Conservation (phyloP, 768 basidiomycete genomes). For the Russula dissimulans region DNA sequence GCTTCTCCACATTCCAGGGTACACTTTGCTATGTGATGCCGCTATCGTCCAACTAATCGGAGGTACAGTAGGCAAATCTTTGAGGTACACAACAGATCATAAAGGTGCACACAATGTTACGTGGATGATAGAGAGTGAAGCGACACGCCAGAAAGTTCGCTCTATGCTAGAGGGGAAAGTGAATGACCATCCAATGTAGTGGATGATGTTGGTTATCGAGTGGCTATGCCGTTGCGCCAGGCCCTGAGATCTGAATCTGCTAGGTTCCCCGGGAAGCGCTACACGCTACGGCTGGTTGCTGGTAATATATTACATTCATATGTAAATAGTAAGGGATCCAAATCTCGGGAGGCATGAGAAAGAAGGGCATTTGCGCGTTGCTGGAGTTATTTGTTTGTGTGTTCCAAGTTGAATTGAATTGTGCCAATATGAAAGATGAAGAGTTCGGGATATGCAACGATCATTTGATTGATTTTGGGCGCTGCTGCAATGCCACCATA, state of each 20-base stretch:
- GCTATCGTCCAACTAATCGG: not conserved
- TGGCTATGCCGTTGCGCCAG: not conserved
- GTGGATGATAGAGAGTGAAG: no score
- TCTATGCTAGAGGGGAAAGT: no score
- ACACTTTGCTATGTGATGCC: not conserved
- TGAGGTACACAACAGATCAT: constrained; percentile 2
- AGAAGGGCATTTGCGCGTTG: not conserved
- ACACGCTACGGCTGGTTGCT: not conserved
- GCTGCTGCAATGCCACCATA: not conserved
- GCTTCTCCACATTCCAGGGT: no score
- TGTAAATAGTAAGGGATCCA: not conserved
- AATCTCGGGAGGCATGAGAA: not conserved
- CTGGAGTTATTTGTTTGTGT: constrained; percentile 1
- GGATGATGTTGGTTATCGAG: not conserved
- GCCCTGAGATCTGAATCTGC: not conserved
- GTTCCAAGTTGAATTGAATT: not conserved
- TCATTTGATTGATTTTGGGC: not conserved
- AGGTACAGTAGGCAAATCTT: not conserved
- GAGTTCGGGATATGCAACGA: not conserved
- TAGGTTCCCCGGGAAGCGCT: not conserved
- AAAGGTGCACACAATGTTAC: not conserved
- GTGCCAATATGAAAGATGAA: constrained; percentile 1
- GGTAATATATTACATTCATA: constrained; percentile 6
- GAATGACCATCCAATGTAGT: no score
- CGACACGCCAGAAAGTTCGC: no score